A percentile compares a stretch with the other conserved stretches of the same genome.
Conservation (phyloP, 805 yeast genomes). For the Brettanomyces anomalus region DNA sequence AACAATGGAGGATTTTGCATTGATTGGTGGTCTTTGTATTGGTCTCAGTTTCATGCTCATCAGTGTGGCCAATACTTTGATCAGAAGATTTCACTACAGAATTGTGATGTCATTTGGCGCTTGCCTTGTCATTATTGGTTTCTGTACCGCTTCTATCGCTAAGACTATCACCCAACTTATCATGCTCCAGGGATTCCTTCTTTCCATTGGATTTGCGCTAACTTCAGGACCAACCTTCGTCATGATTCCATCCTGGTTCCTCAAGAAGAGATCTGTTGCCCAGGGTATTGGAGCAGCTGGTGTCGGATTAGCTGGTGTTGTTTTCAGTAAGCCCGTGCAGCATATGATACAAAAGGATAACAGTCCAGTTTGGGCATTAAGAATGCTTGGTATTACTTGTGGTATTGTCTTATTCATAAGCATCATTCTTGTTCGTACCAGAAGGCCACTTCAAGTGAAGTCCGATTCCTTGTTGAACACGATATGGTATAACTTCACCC, state of each 20-base stretch:
- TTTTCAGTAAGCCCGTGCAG: constrained; percentile 34
- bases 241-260: constrained; percentile 42
- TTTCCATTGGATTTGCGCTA: constrained; percentile 35
- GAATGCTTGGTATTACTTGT: constrained; percentile 31
- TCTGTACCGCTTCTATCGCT: constrained; percentile 37
- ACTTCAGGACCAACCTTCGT: constrained; percentile 27
- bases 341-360: constrained; percentile 31
- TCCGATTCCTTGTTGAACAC: constrained; percentile 14
- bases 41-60: constrained; percentile 51
- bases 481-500: constrained; percentile 7
- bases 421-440: constrained; percentile 15
- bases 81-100: constrained; percentile 44
- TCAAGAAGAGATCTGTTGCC: constrained; percentile 35
- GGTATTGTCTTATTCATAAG: constrained; percentile 15
- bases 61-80: constrained; percentile 45
- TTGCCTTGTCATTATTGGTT: constrained; percentile 29
- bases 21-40: constrained; percentile 47
- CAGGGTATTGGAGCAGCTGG: constrained; percentile 43
- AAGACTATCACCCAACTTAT: constrained; percentile 36
- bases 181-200: constrained; percentile 40
- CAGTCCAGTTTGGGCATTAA: constrained; percentile 38
- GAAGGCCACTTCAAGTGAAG: constrained; percentile 13
- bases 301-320: constrained; percentile 44
- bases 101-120: constrained; percentile 35
- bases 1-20: constrained; percentile 40